Evolutionary conservation across 148 eudicot species (phyloP).

Genomic region (Persicaria tinctoria): DNA sequence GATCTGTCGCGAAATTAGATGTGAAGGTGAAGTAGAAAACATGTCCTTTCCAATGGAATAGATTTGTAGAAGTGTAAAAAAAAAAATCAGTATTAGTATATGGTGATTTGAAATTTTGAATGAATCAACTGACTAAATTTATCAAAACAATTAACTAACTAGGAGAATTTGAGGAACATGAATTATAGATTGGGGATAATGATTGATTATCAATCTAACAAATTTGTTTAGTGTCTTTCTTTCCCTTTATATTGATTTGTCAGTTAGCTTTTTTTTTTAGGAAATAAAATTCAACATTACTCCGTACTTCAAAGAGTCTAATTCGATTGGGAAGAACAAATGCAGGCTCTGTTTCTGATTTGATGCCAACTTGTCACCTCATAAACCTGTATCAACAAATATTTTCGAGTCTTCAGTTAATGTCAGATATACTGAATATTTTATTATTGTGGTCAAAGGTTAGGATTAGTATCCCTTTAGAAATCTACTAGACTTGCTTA

Average conservation of each 20-base stretch:
- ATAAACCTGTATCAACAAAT: background rate
- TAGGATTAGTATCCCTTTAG: background rate
- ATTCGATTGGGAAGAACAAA: background rate
- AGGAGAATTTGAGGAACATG: background rate
- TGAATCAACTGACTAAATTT: too few species aligned
- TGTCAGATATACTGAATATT: background rate
- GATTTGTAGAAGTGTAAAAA: too few species aligned
- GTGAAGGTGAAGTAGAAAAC: background rate
- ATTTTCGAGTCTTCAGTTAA: background rate
- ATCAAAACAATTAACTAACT: background rate
- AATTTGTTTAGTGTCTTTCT: too few species aligned
- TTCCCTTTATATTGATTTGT: too few species aligned
- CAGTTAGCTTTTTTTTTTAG: background rate
- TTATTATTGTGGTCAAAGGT: background rate
- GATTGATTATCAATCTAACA: background rate
- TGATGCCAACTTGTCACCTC: background rate
- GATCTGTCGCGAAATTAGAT: background rate
- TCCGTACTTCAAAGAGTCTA: background rate
- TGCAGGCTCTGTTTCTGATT: background rate
- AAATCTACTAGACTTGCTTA: background rate
- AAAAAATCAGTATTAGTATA: background rate
- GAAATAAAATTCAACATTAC: background rate
- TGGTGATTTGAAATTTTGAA: background rate
- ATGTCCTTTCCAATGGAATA: background rate
- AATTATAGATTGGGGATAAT: background rate